Base-by-base conservation (phyloP, 345 rosid genomes). In the Acer saccharum region DNA sequence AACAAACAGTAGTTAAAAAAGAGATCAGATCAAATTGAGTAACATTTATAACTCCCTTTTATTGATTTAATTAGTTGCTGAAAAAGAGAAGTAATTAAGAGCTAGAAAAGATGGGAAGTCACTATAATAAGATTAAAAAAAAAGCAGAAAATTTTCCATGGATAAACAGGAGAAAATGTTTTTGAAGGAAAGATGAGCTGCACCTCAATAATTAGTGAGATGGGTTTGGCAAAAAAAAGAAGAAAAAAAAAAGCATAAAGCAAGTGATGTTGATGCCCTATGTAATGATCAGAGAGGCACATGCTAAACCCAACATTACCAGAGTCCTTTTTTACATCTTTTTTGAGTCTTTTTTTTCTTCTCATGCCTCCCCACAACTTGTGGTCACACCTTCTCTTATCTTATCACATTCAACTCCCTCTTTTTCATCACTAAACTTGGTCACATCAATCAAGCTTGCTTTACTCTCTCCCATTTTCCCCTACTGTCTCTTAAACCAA, bases 271-370 rank as follows among this genome's bases (percentile, higher is more conserved):
- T 80, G 88, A 89, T 80, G 81, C 81, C 54, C 71, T 68, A 69
- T 73, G 88, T 79, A 73, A 73, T 81, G 85, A 83, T 82, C 89
- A 86, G 86, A 82, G 86, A 80, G 78, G 89, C 90, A 89, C 91
- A 88, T 88, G 93, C 86, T 75, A 72, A 70, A 76, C 79, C 79
- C 86, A 84, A 77, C 86, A 77, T 79, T 71, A 80, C 71, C 80
- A 80, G 77, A 46, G 44, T 65, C 76, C 74, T 46, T 68, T 72
- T 72, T 78, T 69, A 25, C 44, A 23, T 64, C 41, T 65, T 72
- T 78, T 76, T 32, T 1, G 39, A 7, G 48, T 14, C 6, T 16
- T 60, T 73, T 21, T 9, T 41, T 8, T 10, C 74, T 67, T 48
- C 58, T 46, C 32, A 27, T 63, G 73, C 57, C 79, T 39, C 77